These are phyloP conservation scores for Ophiosphaerella korrae DNA, from an alignment of 2,329 filamentous ascomycete genomes.

Conservation along the genomic window DNA sequence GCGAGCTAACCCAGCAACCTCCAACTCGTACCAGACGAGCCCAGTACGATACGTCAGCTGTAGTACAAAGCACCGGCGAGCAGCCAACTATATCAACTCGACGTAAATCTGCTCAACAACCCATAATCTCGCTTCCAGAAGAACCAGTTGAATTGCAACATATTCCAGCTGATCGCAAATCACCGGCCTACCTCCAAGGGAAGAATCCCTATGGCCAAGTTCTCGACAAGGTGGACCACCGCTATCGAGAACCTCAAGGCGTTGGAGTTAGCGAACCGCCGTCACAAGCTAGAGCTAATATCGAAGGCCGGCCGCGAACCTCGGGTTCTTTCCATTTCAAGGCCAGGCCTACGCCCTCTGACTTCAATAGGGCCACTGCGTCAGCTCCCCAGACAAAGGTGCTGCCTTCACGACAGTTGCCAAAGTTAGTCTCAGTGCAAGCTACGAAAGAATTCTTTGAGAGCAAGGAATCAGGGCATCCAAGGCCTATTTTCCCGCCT, in stretches of 20 bases:
- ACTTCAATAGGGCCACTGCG: conserved; percentile 11
- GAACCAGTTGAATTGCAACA: conserved; percentile 9
- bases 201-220: conserved; percentile 43
- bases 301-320: conserved; percentile 23
- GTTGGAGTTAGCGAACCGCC: conserved; percentile 13
- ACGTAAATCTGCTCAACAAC: conserved; percentile 11
- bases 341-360: conserved; percentile 17
- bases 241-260: conserved; percentile 20
- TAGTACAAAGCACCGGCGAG: neutral
- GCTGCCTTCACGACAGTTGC: conserved; percentile 9
- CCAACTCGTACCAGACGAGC: conserved; percentile 15
- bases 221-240: conserved; percentile 27
- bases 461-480: conserved; percentile 22
- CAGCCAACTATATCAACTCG: conserved; percentile 11
- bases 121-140: conserved; percentile 7
- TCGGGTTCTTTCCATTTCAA: conserved; percentile 24
- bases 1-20: conserved; percentile 17
- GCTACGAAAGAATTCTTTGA: conserved; percentile 38
- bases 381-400: conserved; percentile 8
- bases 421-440: conserved; percentile 29
- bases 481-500: conserved; percentile 17
- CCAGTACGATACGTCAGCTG: conserved; percentile 11
- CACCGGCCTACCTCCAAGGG: conserved; percentile 35
- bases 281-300: conserved; percentile 26
- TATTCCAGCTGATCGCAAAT: conserved; percentile 17